phyloP scores from a whole-genome alignment of 2,329 filamentous ascomycete genomes.

The Cladosporium sp. region DNA sequence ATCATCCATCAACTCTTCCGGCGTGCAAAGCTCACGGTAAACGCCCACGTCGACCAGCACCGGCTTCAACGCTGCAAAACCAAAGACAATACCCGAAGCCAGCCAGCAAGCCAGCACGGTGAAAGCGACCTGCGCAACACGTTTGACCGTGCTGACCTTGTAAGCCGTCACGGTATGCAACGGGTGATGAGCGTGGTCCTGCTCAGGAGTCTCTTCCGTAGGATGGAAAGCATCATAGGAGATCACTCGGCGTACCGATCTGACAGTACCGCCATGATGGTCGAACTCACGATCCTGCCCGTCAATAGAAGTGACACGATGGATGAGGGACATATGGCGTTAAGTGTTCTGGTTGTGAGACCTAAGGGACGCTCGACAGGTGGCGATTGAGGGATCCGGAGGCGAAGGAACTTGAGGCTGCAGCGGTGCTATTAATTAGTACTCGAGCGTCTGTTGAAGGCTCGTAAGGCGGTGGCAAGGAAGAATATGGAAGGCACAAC shows the following conservation, averaged over 20 bases:
- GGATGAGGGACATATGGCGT: conserved; percentile 52
- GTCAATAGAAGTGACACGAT: conserved; percentile 54
- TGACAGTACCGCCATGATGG: conserved; percentile 27
- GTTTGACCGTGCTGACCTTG: conserved; percentile 46
- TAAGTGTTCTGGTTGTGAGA: neutral
- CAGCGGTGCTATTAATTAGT: neutral
- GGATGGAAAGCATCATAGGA: conserved; percentile 48
- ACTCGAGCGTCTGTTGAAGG: conserved; percentile 13
- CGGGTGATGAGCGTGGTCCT: conserved; percentile 19
- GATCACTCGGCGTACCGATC: conserved; percentile 44
- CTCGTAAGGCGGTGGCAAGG: conserved; percentile 14
- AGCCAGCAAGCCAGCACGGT: conserved; percentile 75
- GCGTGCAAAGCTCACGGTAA: conserved; percentile 65
- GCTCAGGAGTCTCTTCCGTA: conserved; percentile 16
- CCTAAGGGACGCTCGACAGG: neutral
- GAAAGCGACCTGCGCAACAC: conserved; percentile 63
- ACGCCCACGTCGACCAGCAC: conserved; percentile 73
- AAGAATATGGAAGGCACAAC: conserved; percentile 11
- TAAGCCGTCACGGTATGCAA: conserved; percentile 52
- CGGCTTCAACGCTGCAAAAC: conserved; percentile 81
- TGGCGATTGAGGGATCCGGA: neutral
- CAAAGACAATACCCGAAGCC: conserved; percentile 78
- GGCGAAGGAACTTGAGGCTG: neutral
- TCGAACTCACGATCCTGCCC: conserved; percentile 49
- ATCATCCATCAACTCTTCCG: conserved; percentile 51